A percentile compares a stretch with the other conserved stretches of the same genome.
phyloP scores from a whole-genome alignment of 2,329 filamentous ascomycete genomes.

The Cladosporium colombiae region DNA sequence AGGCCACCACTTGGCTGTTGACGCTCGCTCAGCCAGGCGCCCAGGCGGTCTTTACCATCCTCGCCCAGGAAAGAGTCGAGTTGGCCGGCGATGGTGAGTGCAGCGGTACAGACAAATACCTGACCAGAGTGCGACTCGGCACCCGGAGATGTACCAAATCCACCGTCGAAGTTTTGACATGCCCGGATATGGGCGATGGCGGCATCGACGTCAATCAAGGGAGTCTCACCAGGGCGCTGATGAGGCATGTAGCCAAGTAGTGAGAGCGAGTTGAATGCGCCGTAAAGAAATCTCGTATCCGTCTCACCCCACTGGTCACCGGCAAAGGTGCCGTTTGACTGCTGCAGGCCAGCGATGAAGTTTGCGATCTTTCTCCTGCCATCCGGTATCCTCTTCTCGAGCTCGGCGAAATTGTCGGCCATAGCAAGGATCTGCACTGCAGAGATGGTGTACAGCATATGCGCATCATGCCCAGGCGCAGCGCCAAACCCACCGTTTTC shows the following conservation, averaged over 20 bases:
- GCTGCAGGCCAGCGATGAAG: conserved; percentile 82
- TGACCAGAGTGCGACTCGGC: conserved; percentile 95
- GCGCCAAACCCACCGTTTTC: conserved; percentile 89
- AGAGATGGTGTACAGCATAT: conserved; percentile 95
- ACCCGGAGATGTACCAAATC: conserved; percentile 84
- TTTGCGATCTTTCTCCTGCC: conserved; percentile 73
- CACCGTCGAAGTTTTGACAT: conserved; percentile 92
- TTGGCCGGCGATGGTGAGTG: conserved; percentile 77
- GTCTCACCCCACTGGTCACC: conserved; percentile 97
- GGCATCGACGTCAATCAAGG: conserved; percentile 72
- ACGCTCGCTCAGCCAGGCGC: conserved; percentile 88
- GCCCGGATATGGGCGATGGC: conserved; percentile 76
- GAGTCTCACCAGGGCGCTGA: conserved; percentile 28
- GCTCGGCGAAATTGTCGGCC: conserved; percentile 78
- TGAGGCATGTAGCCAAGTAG: conserved; percentile 69
- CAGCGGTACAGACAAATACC: conserved; percentile 90
- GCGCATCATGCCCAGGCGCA: conserved; percentile 89
- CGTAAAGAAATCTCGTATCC: conserved; percentile 92
- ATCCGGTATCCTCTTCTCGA: conserved; percentile 68
- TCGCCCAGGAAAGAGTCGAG: conserved; percentile 72
- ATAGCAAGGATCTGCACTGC: conserved; percentile 90
- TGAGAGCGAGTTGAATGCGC: conserved; percentile 84
- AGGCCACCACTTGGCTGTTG: conserved; percentile 85
- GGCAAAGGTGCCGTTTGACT: conserved; percentile 79
- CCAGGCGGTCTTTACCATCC: conserved; percentile 68